Percentiles rank a stretch among this genome's conserved stretches.
phyloP scores from a whole-genome alignment of 768 basidiomycete species.

The Clitopilus hobsonii region DNA sequence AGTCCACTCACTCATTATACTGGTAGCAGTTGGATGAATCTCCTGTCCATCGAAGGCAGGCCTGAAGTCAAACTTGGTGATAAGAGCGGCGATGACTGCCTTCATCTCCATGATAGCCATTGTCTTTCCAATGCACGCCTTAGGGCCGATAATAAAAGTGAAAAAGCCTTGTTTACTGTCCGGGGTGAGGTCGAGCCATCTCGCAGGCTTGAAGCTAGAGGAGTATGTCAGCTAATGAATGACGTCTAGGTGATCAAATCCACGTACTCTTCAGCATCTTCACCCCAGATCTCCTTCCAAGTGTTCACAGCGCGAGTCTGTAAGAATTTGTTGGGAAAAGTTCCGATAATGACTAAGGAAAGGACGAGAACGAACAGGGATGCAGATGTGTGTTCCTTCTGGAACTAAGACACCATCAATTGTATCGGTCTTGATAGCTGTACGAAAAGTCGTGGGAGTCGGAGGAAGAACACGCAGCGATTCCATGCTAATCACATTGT shows the following conservation, averaged over 20 bases:
- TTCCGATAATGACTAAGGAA: no score
- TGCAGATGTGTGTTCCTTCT: slow-evolving; percentile 37
- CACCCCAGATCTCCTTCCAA: slow-evolving; percentile 45
- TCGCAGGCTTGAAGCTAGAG: slow-evolving; percentile 38
- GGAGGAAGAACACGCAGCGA: slow-evolving; percentile 37
- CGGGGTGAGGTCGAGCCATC: slow-evolving; percentile 39
- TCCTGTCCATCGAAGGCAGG: not conserved
- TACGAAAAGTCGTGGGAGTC: slow-evolving; percentile 33
- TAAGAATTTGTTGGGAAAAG: no score
- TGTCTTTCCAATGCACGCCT: slow-evolving; percentile 38
- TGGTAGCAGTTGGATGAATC: not conserved
- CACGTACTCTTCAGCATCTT: slow-evolving; percentile 43
- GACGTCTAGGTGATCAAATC: no score
- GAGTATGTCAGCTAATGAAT: not conserved
- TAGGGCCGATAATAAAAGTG: slow-evolving; percentile 36
- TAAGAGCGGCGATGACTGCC: slow-evolving; percentile 23
- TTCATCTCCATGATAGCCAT: slow-evolving; percentile 43
- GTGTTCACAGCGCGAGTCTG: slow-evolving; percentile 51
- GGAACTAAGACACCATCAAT: slow-evolving; percentile 42
- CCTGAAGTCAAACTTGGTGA: not conserved
- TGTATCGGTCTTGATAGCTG: slow-evolving; percentile 30
- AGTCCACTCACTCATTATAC: not conserved
- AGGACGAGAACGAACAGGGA: slow-evolving; percentile 27
- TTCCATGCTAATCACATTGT: no score
- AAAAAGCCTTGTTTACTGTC: slow-evolving; percentile 27